Evolutionary conservation across 768 basidiomycete genomes (phyloP).

Genomic region (Mycena belliarum): DNA sequence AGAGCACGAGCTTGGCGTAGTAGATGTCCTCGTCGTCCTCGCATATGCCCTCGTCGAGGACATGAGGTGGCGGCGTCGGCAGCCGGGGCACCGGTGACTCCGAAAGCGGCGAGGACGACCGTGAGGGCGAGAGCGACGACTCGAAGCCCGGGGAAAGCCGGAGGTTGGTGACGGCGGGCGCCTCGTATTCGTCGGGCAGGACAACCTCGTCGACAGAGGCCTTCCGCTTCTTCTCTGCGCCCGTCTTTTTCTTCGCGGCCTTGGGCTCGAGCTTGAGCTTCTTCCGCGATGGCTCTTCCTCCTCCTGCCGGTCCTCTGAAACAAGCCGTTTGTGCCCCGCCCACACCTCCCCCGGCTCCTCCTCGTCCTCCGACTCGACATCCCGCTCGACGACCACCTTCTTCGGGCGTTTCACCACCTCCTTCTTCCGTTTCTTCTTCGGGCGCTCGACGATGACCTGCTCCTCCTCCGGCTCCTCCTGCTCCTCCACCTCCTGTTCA

Average conservation of each 20-base stretch:
- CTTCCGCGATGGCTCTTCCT: constrained; percentile 20
- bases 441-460: constrained; percentile 43
- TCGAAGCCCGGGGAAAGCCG: constrained; percentile 45
- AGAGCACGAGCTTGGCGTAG: constrained; percentile 65
- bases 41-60: constrained; percentile 57
- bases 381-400: constrained; percentile 41
- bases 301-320: constrained; percentile 38
- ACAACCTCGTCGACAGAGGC: constrained; percentile 50
- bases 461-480: constrained; percentile 40
- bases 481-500: constrained; percentile 26
- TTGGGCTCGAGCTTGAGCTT: constrained; percentile 30
- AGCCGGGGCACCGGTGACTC: constrained; percentile 31
- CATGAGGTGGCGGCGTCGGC: constrained; percentile 55
- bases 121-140: constrained; percentile 52
- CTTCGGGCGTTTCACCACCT: constrained; percentile 34
- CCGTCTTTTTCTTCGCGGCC: constrained; percentile 38
- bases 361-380: constrained; percentile 66
- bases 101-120: constrained; percentile 44
- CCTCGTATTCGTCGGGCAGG: constrained; percentile 50
- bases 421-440: constrained; percentile 62
- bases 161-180: constrained; percentile 52
- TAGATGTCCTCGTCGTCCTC: constrained; percentile 91
- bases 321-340: constrained; percentile 44
- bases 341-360: constrained; percentile 32
- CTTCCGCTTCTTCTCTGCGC: constrained; percentile 38